A percentile compares a stretch with the other conserved stretches of the same genome.
These are phyloP conservation scores for Kwoniella sp. DNA, from an alignment of 768 basidiomycete species.

Conservation along the genomic window DNA sequence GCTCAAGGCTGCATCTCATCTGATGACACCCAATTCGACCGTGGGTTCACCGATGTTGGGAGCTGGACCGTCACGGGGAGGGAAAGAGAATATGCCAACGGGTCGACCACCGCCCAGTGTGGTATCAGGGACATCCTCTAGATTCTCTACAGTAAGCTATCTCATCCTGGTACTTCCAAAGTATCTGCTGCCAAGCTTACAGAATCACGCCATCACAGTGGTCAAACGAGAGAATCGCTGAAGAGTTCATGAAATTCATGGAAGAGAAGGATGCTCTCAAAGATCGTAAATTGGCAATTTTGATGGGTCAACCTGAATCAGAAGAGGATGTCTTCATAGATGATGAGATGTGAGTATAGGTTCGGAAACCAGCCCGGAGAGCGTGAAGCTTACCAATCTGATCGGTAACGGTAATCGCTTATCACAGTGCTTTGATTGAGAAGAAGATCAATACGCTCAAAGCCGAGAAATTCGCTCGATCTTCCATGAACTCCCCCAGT, in stretches of 20 bases:
- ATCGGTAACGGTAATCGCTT: too few relatives aligned
- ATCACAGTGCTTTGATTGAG: constrained; percentile 25
- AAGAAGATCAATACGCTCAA: constrained; percentile 31
- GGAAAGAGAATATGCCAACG: constrained; percentile 2
- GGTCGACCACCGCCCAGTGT: not conserved
- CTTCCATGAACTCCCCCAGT: not conserved
- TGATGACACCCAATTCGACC: constrained; percentile 14
- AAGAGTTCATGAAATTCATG: constrained; percentile 1
- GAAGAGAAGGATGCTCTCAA: constrained; percentile 15
- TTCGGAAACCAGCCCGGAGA: too few relatives aligned
- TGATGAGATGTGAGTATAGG: constrained; percentile 28
- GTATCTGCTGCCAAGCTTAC: not conserved
- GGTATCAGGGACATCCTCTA: not conserved
- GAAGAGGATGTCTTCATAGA: constrained; percentile 22
- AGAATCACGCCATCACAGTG: not conserved
- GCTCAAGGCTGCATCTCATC: not conserved
- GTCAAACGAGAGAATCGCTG: constrained; percentile 8
- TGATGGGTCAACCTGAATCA: constrained; percentile 4
- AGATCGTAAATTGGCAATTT: constrained; percentile 7
- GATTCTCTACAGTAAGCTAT: constrained; percentile 12
- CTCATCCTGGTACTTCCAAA: too few relatives aligned
- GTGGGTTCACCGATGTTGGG: constrained; percentile 16
- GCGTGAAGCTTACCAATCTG: too few relatives aligned
- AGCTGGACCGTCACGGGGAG: not conserved
- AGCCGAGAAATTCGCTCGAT: constrained; percentile 8